These are phyloP conservation scores for Scenedesmus sp. DNA, from an alignment of 163 green algal genomes.

Conservation along the genomic window DNA sequence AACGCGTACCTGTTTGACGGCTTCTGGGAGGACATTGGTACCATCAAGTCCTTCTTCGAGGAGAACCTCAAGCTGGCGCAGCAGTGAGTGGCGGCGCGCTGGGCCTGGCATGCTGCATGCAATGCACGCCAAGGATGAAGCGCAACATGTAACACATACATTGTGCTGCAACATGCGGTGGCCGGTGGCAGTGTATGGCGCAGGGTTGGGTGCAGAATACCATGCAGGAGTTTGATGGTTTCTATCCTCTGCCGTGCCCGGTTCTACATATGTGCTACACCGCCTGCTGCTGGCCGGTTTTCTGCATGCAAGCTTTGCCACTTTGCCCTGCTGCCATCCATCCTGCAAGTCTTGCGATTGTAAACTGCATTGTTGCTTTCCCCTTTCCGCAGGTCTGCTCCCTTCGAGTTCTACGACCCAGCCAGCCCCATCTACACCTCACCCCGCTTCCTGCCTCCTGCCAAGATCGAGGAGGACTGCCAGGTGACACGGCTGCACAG, in stretches of 20 bases:
- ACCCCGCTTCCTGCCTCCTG: slow-evolving; percentile 96
- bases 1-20: slow-evolving; percentile 85
- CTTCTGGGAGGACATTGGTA: slow-evolving; percentile 99
- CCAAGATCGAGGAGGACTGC: slow-evolving; percentile 82
- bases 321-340: too few relatives aligned
- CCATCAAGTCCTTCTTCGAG: slow-evolving; percentile 98
- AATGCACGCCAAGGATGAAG: too few relatives aligned
- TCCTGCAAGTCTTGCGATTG: too few relatives aligned
- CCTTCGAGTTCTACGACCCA: slow-evolving; percentile 96
- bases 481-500: background rate
- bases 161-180: too few relatives aligned
- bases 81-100: slow-evolving; percentile 9
- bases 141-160: too few relatives aligned
- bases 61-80: slow-evolving; percentile 96
- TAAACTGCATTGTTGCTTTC: background rate
- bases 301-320: too few relatives aligned
- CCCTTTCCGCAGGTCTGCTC: slow-evolving; percentile 57
- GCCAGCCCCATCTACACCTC: slow-evolving; percentile 99
- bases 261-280: too few relatives aligned
- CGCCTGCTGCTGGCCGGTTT: too few relatives aligned
- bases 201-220: too few relatives aligned
- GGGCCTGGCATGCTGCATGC: background rate
- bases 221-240: too few relatives aligned
- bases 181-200: too few relatives aligned
- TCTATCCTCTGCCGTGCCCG: too few relatives aligned